These are phyloP conservation scores for Lobosporangium transversale DNA, from an alignment of 192 early-diverging fungal genomes.

Conservation along the genomic window DNA sequence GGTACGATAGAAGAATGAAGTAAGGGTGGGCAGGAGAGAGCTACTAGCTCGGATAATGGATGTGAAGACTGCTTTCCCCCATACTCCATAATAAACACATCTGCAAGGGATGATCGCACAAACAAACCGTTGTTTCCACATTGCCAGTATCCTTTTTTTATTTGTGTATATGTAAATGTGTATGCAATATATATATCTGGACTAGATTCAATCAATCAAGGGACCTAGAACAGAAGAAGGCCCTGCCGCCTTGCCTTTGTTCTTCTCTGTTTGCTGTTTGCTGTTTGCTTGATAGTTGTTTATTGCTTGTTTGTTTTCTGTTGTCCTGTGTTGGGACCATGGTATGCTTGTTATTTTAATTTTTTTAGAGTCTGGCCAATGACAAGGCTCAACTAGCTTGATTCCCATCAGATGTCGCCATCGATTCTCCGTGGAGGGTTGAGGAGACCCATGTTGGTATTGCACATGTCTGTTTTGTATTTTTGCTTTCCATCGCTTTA, in stretches of 20 bases:
- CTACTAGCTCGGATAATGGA: too few relatives aligned
- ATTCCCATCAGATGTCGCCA: slow-evolving; percentile 6
- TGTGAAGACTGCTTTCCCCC: too few relatives aligned
- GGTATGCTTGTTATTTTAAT: too few relatives aligned
- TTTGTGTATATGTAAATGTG: too few relatives aligned
- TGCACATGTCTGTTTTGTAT: background rate
- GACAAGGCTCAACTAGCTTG: background rate
- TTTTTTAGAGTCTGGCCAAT: too few relatives aligned
- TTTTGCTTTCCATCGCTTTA: background rate
- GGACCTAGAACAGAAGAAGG: background rate
- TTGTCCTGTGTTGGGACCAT: background rate
- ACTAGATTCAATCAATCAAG: background rate
- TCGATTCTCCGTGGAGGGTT: too few relatives aligned
- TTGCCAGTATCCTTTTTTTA: too few relatives aligned
- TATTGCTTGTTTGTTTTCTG: background rate
- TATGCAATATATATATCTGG: background rate
- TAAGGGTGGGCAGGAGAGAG: too few relatives aligned
- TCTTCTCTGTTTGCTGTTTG: too few relatives aligned
- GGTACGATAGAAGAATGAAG: background rate
- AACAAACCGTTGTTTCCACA: too few relatives aligned
- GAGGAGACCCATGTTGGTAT: background rate
- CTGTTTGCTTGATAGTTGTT: too few relatives aligned
- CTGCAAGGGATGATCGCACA: background rate
- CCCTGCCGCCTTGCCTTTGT: too few relatives aligned
- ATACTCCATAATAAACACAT: background rate